Conservation (phyloP, 192 early-diverging fungal genomes). For the Jimgerdemannia flammicorona region DNA sequence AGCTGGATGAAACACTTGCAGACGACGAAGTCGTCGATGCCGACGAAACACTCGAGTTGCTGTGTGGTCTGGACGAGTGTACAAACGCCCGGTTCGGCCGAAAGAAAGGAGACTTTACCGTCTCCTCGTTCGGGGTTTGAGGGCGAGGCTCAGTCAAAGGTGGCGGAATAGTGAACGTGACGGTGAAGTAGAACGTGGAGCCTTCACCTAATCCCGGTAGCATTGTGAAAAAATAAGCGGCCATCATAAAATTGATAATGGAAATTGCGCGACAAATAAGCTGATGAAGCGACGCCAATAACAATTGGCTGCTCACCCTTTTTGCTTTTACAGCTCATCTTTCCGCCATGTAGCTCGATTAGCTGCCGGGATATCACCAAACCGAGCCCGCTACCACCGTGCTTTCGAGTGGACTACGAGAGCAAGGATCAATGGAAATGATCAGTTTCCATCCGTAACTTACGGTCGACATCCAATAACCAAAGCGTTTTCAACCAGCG, state of each 20-base stretch:
- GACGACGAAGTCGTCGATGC: not conserved
- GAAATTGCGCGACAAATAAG: too few relatives aligned
- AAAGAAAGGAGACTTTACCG: constrained; percentile 20
- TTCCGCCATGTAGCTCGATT: constrained; percentile 73
- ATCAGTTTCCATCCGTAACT: not conserved
- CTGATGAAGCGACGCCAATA: too few relatives aligned
- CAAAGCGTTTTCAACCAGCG: too few relatives aligned
- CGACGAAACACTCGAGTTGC: not conserved
- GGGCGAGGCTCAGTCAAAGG: constrained; percentile 30
- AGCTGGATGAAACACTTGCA: constrained; percentile 15
- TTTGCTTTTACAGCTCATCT: constrained; percentile 64
- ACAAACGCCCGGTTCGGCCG: constrained; percentile 1
- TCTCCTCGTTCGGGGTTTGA: constrained; percentile 38
- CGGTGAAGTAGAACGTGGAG: constrained; percentile 73
- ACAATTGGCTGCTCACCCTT: constrained; percentile 32
- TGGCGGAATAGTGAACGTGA: constrained; percentile 44
- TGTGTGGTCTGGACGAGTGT: not conserved
- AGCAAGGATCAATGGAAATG: not conserved
- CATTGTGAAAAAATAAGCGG: not conserved
- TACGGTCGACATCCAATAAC: too few relatives aligned
- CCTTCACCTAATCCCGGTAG: constrained; percentile 28
- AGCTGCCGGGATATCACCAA: constrained; percentile 77
- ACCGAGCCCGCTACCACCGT: constrained; percentile 83
- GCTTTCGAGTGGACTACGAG: constrained; percentile 61
- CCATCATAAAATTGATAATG: not conserved